Conservation (phyloP, 306 rosid species). For the Medicago arabica region DNA sequence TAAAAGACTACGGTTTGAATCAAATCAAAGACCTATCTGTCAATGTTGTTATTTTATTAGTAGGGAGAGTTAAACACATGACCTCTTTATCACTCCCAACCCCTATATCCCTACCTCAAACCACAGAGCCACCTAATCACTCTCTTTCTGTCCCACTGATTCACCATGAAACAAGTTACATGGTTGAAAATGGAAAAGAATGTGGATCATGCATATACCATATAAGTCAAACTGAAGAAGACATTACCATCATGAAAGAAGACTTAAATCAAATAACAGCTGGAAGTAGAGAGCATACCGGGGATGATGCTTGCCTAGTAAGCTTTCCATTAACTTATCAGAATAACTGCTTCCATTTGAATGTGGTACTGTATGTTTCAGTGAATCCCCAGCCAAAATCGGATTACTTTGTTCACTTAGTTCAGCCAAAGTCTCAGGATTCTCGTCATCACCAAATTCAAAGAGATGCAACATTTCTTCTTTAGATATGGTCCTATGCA, state of each 20-base stretch:
- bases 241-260: conserved; percentile 24
- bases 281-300: conserved; percentile 54
- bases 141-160: not conserved
- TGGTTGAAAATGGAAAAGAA: conserved; percentile 8
- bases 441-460: conserved; percentile 96
- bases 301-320: conserved; percentile 81
- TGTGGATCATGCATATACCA: conserved; percentile 17
- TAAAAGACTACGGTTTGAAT: not conserved
- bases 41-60: not conserved
- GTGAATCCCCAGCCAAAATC: conserved; percentile 49
- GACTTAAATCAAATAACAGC: conserved; percentile 6
- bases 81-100: not conserved
- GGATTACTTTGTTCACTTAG: conserved; percentile 50
- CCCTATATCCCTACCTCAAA: not conserved
- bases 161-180: conserved; percentile 20
- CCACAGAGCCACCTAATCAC: not conserved
- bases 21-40: not conserved
- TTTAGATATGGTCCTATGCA: conserved; percentile 86
- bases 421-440: conserved; percentile 62
- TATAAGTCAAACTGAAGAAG: conserved; percentile 7
- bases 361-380: conserved; percentile 58
- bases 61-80: not conserved
- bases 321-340: conserved; percentile 90
- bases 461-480: conserved; percentile 99
- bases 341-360: conserved; percentile 81